These are phyloP conservation scores for Colletotrichum simmondsii DNA, from an alignment of 2,329 filamentous ascomycete genomes.

Conservation along the genomic window DNA sequence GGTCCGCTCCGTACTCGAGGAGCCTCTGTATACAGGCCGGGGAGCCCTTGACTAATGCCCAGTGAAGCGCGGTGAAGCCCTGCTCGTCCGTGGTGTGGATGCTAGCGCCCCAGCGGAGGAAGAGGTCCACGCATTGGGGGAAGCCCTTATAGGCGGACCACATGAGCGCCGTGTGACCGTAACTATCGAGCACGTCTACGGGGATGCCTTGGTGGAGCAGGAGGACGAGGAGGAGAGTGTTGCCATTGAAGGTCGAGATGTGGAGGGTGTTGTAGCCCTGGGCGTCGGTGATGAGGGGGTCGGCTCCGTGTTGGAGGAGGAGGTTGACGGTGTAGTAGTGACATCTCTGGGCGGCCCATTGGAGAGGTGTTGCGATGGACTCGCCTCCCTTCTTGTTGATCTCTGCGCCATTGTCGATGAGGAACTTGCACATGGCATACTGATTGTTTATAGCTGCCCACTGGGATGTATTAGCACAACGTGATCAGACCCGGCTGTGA, in stretches of 20 bases:
- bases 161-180: constrained; percentile 95
- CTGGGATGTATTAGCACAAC: constrained; percentile 57
- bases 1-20: constrained; percentile 93
- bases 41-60: constrained; percentile 94
- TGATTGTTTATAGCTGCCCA: constrained; percentile 99
- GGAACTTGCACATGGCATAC: constrained; percentile 95
- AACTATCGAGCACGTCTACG: constrained; percentile 88
- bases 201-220: constrained; percentile 95
- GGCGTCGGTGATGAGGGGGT: constrained; percentile 90
- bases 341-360: constrained; percentile 97
- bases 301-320: constrained; percentile 89
- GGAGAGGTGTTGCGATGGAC: constrained; percentile 90
- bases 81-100: constrained; percentile 91
- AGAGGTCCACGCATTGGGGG: constrained; percentile 89
- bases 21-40: constrained; percentile 91
- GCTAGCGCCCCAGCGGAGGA: constrained; percentile 93
- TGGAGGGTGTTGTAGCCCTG: constrained; percentile 99
- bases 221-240: constrained; percentile 87
- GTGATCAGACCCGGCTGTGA: constrained; percentile 3
- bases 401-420: constrained; percentile 85
- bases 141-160: constrained; percentile 99
- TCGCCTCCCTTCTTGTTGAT: constrained; percentile 97
- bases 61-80: constrained; percentile 94
- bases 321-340: constrained; percentile 97
- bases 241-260: constrained; percentile 96